These are phyloP conservation scores for Fusarium acutatum DNA, from an alignment of 2,329 filamentous ascomycete species.

Conservation along the genomic window DNA sequence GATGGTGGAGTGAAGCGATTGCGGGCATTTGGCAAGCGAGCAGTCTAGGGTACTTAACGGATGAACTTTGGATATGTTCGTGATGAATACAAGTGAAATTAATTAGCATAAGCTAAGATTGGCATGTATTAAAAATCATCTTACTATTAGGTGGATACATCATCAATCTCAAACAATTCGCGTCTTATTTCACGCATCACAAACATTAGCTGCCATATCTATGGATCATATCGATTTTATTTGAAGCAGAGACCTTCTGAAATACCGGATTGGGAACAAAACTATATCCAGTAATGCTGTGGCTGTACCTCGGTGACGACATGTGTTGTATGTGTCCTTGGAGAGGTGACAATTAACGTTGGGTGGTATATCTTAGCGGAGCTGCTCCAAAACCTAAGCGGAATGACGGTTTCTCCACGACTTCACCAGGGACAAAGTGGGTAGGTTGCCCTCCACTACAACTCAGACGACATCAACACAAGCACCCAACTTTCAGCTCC, in stretches of 20 bases:
- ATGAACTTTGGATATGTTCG: background rate
- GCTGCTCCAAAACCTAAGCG: slow-evolving; percentile 22
- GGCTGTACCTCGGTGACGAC: slow-evolving; percentile 26
- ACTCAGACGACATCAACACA: slow-evolving; percentile 36
- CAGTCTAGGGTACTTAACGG: slow-evolving; percentile 23
- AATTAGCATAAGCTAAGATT: background rate
- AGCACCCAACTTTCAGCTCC: slow-evolving; percentile 2
- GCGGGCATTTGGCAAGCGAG: slow-evolving; percentile 56
- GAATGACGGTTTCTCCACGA: slow-evolving; percentile 41
- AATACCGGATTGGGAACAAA: slow-evolving; percentile 8
- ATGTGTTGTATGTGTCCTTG: background rate
- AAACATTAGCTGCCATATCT: background rate
- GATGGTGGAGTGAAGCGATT: slow-evolving; percentile 93
- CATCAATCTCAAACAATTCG: slow-evolving; percentile 32
- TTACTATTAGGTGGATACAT: background rate
- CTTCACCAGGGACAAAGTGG: slow-evolving; percentile 36
- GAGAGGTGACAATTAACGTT: background rate
- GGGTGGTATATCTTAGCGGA: slow-evolving; percentile 7
- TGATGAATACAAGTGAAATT: slow-evolving; percentile 3
- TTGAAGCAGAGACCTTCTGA: background rate
- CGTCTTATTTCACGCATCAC: slow-evolving; percentile 16
- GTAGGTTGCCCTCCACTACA: slow-evolving; percentile 35
- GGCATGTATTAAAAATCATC: background rate
- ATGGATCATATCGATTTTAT: background rate
- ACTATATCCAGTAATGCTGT: slow-evolving; percentile 26